Conservation (phyloP, 345 rosid genomes). For the Turritis glabra region DNA sequence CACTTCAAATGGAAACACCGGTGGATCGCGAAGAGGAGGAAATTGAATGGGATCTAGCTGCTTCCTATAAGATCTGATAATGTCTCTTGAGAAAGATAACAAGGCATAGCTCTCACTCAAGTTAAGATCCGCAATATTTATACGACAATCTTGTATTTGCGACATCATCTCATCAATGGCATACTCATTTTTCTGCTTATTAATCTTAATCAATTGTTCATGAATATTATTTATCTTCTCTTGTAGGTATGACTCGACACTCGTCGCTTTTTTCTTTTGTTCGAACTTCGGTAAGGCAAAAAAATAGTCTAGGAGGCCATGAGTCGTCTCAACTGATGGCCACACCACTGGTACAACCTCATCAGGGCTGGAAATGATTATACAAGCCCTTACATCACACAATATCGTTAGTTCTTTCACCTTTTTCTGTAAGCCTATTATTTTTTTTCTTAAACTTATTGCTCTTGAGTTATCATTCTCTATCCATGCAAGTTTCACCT, state of each 20-base stretch:
- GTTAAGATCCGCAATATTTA: neutral
- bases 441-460: slow-evolving; percentile 54
- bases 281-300: slow-evolving; percentile 17
- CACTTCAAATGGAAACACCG: neutral
- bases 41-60: neutral
- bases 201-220: neutral
- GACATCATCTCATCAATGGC: slow-evolving; percentile 30
- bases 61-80: slow-evolving; percentile 1
- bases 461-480: slow-evolving; percentile 44
- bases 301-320: slow-evolving; percentile 21
- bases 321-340: slow-evolving; percentile 42
- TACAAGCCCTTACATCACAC: slow-evolving; percentile 57
- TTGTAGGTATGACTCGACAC: slow-evolving; percentile 23
- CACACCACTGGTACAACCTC: slow-evolving; percentile 51
- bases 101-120: slow-evolving; percentile 1
- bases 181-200: slow-evolving; percentile 8
- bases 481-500: slow-evolving; percentile 50
- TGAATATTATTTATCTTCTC: slow-evolving; percentile 15
- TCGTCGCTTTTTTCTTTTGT: slow-evolving; percentile 8
- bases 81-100: neutral
- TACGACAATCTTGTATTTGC: neutral
- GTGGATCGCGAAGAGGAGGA: slow-evolving; percentile 11
- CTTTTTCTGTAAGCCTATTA: slow-evolving; percentile 60
- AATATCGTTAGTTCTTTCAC: slow-evolving; percentile 56
- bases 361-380: slow-evolving; percentile 51